Evolutionary conservation across 2,329 filamentous ascomycete species (phyloP).

Genomic region (Colletotrichum lupini): DNA sequence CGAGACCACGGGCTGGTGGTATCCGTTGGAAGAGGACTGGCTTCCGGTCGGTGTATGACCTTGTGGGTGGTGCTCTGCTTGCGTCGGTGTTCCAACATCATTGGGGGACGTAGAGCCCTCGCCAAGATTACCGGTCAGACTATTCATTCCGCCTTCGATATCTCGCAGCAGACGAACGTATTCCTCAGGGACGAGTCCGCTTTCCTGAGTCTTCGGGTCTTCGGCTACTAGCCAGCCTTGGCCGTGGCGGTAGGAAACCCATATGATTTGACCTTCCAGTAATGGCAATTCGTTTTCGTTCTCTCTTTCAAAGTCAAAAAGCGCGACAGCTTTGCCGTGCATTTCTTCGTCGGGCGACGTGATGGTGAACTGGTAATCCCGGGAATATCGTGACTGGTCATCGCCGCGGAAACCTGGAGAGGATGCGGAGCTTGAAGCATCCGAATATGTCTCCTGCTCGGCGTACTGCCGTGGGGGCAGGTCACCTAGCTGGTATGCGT

Average conservation of each 20-base stretch:
- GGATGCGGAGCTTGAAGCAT: conserved; percentile 67
- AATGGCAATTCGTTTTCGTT: conserved; percentile 96
- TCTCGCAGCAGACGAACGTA: conserved; percentile 93
- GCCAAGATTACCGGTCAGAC: conserved; percentile 70
- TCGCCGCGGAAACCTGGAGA: conserved; percentile 69
- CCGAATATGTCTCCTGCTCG: conserved; percentile 66
- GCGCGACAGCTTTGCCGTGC: conserved; percentile 93
- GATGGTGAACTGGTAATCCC: conserved; percentile 94
- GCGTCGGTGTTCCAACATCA: conserved; percentile 70
- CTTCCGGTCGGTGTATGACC: conserved; percentile 34
- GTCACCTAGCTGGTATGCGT: conserved; percentile 57
- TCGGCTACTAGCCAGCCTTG: conserved; percentile 98
- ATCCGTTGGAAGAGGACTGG: conserved; percentile 65
- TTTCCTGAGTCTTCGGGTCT: conserved; percentile 93
- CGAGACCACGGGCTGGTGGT: conserved; percentile 74
- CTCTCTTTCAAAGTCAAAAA: conserved; percentile 95
- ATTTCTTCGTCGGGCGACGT: conserved; percentile 97
- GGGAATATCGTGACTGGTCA: conserved; percentile 84
- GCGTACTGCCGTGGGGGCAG: conserved; percentile 58
- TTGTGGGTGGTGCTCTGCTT: conserved; percentile 61
- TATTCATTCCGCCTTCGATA: conserved; percentile 89
- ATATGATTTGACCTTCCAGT: conserved; percentile 94
- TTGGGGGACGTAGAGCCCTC: conserved; percentile 65
- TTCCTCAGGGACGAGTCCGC: conserved; percentile 93
- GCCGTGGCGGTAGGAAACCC: conserved; percentile 94